phyloP scores from a whole-genome alignment of 1,284 basidiomycete species.

The Ustilago hordei region DNA sequence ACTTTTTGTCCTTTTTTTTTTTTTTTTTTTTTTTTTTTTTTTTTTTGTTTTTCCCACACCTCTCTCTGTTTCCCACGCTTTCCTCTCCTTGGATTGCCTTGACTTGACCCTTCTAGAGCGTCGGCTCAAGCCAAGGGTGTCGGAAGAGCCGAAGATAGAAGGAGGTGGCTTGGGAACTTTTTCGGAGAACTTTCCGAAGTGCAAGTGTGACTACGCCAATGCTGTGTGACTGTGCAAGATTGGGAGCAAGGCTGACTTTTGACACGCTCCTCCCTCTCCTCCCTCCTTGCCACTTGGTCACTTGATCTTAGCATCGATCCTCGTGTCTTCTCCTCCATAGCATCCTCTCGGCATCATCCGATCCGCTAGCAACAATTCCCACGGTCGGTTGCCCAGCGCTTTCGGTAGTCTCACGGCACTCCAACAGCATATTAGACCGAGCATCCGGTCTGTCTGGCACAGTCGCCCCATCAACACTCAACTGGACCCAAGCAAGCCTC shows the following conservation, averaged over 20 bases:
- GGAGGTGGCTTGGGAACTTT: too few relatives aligned
- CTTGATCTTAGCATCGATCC: not conserved
- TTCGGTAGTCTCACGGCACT: not conserved
- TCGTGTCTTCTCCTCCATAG: slow-evolving; percentile 2
- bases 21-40: not conserved
- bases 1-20: not conserved
- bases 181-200: slow-evolving; percentile 7
- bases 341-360: not conserved
- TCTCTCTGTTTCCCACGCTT: not conserved
- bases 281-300: not conserved
- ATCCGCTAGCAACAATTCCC: not conserved
- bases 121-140: too few relatives aligned
- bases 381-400: not conserved
- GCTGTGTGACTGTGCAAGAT: too few relatives aligned
- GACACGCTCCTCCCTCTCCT: not conserved
- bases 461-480: not conserved
- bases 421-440: not conserved
- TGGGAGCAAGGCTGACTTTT: not conserved
- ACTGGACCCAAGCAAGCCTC: not conserved
- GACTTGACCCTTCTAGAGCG: too few relatives aligned
- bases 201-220: not conserved
- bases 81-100: not conserved
- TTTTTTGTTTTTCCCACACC: not conserved
- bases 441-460: not conserved
- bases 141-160: too few relatives aligned